A percentile compares a stretch with the other conserved stretches of the same genome.
Conservation (phyloP, 768 basidiomycete species). For the Boletus reticulatus region DNA sequence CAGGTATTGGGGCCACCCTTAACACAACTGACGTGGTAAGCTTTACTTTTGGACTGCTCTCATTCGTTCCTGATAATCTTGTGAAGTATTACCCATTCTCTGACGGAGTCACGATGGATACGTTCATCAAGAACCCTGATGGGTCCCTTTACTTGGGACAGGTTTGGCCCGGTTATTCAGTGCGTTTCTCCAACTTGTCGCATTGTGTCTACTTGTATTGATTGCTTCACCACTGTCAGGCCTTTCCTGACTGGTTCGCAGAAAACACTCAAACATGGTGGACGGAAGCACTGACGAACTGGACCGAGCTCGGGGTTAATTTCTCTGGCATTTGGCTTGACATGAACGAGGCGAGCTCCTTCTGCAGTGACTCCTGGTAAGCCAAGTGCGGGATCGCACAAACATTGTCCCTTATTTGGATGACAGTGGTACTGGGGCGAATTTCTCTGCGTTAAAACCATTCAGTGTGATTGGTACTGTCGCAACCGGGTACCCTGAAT, state of each 20-base stretch:
- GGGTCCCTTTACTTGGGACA: constrained; percentile 69
- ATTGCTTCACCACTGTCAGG: constrained; percentile 27
- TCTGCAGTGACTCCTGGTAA: constrained; percentile 61
- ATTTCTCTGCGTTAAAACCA: constrained; percentile 56
- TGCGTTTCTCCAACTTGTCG: constrained; percentile 21
- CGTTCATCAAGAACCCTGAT: constrained; percentile 75
- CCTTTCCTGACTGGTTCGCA: constrained; percentile 63
- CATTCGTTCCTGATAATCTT: neutral
- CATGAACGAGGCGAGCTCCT: constrained; percentile 68
- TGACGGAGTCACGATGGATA: constrained; percentile 57
- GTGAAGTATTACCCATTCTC: constrained; percentile 68
- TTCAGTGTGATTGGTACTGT: constrained; percentile 49
- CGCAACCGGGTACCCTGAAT: constrained; percentile 65
- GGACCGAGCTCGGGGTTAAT: constrained; percentile 51
- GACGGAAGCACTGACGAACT: constrained; percentile 58
- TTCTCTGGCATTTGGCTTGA: constrained; percentile 69
- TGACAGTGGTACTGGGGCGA: constrained; percentile 47
- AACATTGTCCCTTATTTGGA: neutral
- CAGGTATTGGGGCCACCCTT: constrained; percentile 52
- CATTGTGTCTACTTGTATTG: neutral
- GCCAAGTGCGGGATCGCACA: neutral
- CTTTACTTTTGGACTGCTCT: neutral
- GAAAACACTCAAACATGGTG: constrained; percentile 54
- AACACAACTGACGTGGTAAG: constrained; percentile 64
- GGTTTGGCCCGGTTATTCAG: constrained; percentile 78